phyloP scores from a whole-genome alignment of 495 filamentous ascomycete species.

The Penicillium ucsense region DNA sequence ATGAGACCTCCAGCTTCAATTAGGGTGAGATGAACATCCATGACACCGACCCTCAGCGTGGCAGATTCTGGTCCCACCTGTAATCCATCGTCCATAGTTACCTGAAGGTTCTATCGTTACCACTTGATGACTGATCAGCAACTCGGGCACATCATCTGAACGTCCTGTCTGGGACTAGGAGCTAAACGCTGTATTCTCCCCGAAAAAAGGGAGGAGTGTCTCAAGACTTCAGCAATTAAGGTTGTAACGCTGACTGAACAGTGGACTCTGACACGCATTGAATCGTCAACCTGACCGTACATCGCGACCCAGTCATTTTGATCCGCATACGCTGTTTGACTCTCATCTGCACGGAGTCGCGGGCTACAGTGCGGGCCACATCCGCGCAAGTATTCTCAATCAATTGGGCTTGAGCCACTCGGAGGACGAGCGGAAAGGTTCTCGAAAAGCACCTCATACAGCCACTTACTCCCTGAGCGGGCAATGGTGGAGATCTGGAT shows the following conservation, averaged over 20 bases:
- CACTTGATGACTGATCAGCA: too few relatives aligned
- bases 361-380: too few relatives aligned
- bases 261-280: not conserved
- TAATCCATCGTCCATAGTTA: too few relatives aligned
- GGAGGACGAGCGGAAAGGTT: constrained; percentile 4
- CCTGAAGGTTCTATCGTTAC: too few relatives aligned
- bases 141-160: too few relatives aligned
- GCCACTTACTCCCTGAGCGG: constrained; percentile 6
- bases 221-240: too few relatives aligned
- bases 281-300: constrained; percentile 12
- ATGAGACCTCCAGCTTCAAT: not conserved
- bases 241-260: not conserved
- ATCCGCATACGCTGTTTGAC: constrained; percentile 7
- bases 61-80: too few relatives aligned
- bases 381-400: constrained; percentile 4
- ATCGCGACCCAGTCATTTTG: constrained; percentile 27
- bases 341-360: not conserved
- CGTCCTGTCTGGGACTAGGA: too few relatives aligned
- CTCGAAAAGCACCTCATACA: constrained; percentile 14
- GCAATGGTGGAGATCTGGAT: constrained; percentile 5
- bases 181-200: too few relatives aligned
- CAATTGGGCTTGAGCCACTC: constrained; percentile 1
- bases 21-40: constrained; percentile 1
- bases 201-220: too few relatives aligned
- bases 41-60: too few relatives aligned